phyloP scores from a whole-genome alignment of 805 yeast genomes.

The Priceomyces medius region DNA sequence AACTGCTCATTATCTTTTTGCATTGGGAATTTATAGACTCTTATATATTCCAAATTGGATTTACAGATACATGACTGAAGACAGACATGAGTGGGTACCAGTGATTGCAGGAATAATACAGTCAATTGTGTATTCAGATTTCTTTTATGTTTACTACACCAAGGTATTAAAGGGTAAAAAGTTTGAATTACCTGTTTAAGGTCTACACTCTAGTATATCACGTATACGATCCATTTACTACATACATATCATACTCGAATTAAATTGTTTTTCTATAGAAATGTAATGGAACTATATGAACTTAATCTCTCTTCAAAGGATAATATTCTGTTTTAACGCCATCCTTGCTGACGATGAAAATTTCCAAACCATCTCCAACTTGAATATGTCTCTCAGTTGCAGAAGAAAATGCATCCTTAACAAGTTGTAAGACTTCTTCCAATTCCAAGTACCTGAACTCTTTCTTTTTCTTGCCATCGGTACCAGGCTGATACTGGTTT shows the following conservation, averaged over 20 bases:
- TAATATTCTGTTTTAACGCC: constrained; percentile 82
- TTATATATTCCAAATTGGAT: constrained; percentile 94
- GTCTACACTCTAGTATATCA: background rate
- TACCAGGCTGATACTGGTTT: constrained; percentile 82
- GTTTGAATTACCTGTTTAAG: constrained; percentile 64
- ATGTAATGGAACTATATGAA: background rate
- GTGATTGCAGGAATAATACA: constrained; percentile 81
- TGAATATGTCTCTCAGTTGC: constrained; percentile 98
- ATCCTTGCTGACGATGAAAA: constrained; percentile 86
- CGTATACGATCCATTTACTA: background rate
- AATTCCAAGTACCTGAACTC: constrained; percentile 62
- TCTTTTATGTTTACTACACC: constrained; percentile 86
- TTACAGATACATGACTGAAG: constrained; percentile 73
- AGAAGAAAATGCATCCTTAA: constrained; percentile 90
- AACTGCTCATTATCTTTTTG: constrained; percentile 91
- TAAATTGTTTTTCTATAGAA: background rate
- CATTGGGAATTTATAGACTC: constrained; percentile 86
- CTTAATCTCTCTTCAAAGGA: constrained; percentile 84
- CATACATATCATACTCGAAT: background rate
- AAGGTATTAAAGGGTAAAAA: constrained; percentile 75
- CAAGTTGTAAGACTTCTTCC: constrained; percentile 84
- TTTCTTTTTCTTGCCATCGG: constrained; percentile 65
- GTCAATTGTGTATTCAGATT: constrained; percentile 87
- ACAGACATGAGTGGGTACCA: constrained; percentile 65
- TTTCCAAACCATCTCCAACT: constrained; percentile 95